These are phyloP conservation scores for Ploettnerulaceae sp. DNA, from an alignment of 2,329 filamentous ascomycete genomes.

Conservation along the genomic window DNA sequence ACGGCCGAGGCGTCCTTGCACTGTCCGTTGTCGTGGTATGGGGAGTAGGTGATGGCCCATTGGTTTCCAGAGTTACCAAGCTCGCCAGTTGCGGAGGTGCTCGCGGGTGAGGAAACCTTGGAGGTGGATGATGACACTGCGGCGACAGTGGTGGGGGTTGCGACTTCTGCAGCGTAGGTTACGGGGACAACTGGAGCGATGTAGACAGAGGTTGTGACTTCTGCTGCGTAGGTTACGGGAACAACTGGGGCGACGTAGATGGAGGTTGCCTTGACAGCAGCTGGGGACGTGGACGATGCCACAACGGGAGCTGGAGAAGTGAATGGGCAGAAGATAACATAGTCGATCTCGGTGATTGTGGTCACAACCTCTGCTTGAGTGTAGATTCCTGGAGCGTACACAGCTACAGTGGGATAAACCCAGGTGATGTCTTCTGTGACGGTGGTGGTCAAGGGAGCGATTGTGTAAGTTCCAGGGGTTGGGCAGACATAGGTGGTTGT, in stretches of 20 bases:
- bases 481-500: constrained; percentile 72
- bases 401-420: constrained; percentile 61
- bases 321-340: constrained; percentile 68
- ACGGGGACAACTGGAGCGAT: background rate
- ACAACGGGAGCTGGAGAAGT: constrained; percentile 39
- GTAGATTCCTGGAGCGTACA: constrained; percentile 67
- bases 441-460: constrained; percentile 61
- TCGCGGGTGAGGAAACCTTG: constrained; percentile 29
- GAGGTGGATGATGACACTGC: too few species aligned
- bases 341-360: constrained; percentile 64
- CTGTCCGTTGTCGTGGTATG: constrained; percentile 54
- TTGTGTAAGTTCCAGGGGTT: constrained; percentile 68
- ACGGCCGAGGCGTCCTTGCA: constrained; percentile 64
- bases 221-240: background rate
- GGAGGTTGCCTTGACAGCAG: constrained; percentile 27
- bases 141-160: constrained; percentile 13
- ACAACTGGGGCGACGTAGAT: constrained; percentile 9
- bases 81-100: constrained; percentile 31
- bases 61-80: constrained; percentile 33
- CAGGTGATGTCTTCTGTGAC: constrained; percentile 51
- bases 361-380: constrained; percentile 61
- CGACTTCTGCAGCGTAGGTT: background rate
- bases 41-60: constrained; percentile 77
- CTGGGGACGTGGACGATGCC: too few species aligned
- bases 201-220: background rate